Percentiles rank a stretch among this genome's conserved stretches.
These are phyloP conservation scores for Boletus vermiculosoides DNA, from an alignment of 768 basidiomycete species.

Conservation along the genomic window DNA sequence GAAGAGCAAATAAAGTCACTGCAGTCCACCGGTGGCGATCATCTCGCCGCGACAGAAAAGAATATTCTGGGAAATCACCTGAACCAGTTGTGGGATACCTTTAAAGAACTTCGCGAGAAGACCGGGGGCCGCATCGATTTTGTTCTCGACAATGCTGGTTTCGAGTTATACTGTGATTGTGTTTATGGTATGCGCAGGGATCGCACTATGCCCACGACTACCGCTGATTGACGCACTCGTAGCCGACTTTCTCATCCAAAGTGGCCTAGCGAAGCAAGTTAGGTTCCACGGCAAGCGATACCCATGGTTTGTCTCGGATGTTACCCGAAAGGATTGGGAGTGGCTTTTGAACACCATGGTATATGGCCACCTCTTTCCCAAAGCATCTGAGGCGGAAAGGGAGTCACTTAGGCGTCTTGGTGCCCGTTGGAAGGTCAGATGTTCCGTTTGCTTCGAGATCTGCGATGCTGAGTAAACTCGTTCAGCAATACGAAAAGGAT, in stretches of 20 bases:
- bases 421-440: conserved; percentile 79
- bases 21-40: conserved; percentile 96
- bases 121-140: conserved; percentile 79
- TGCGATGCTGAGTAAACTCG: conserved; percentile 1
- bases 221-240: conserved; percentile 17
- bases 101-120: conserved; percentile 65
- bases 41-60: conserved; percentile 92
- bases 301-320: conserved; percentile 93
- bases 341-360: conserved; percentile 88
- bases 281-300: conserved; percentile 96
- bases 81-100: conserved; percentile 65
- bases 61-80: conserved; percentile 92
- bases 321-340: conserved; percentile 91
- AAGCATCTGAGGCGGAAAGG: conserved; percentile 73
- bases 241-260: conserved; percentile 94
- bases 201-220: neutral
- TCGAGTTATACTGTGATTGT: conserved; percentile 82
- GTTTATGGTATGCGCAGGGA: conserved; percentile 64
- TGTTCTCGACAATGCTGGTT: conserved; percentile 82
- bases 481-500: conserved; percentile 85
- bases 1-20: conserved; percentile 95
- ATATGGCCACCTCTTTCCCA: conserved; percentile 91
- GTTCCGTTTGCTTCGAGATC: neutral
- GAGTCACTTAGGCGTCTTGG: conserved; percentile 81
- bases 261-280: conserved; percentile 78